A percentile compares a stretch with the other conserved stretches of the same genome.
Conservation (phyloP, 208 protist species). For the Leishmania aethiopica region DNA sequence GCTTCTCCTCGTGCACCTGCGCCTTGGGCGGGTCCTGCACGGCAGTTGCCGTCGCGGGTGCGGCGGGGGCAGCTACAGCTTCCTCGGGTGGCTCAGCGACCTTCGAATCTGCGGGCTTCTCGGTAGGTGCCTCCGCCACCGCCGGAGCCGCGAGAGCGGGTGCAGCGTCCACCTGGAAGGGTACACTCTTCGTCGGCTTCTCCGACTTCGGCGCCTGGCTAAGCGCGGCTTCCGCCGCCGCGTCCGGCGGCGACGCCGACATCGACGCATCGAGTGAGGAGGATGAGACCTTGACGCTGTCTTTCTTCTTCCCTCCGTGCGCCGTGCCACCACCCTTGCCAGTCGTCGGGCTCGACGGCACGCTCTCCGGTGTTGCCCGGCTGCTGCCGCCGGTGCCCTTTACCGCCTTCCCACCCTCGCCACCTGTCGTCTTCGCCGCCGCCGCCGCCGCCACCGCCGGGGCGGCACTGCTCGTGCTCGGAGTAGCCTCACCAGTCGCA, state of each 20-base stretch:
- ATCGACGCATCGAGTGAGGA: background rate
- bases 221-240: background rate
- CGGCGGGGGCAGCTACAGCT: background rate
- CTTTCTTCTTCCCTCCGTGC: background rate
- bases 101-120: background rate
- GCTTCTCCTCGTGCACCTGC: conserved; percentile 25
- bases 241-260: background rate
- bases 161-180: background rate
- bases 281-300: background rate
- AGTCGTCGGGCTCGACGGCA: background rate
- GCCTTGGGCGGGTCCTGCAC: conserved; percentile 4
- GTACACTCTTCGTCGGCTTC: background rate
- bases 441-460: background rate
- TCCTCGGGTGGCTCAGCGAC: background rate
- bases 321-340: background rate
- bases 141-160: background rate
- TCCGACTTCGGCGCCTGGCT: background rate
- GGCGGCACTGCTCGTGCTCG: background rate
- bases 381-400: background rate
- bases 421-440: background rate
- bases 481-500: background rate
- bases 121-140: background rate
- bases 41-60: background rate
- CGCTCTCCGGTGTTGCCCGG: background rate
- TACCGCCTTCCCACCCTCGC: background rate